These are phyloP conservation scores for Flaveria trinervia DNA, from an alignment of 129 eudicot genomes.

Conservation along the genomic window DNA sequence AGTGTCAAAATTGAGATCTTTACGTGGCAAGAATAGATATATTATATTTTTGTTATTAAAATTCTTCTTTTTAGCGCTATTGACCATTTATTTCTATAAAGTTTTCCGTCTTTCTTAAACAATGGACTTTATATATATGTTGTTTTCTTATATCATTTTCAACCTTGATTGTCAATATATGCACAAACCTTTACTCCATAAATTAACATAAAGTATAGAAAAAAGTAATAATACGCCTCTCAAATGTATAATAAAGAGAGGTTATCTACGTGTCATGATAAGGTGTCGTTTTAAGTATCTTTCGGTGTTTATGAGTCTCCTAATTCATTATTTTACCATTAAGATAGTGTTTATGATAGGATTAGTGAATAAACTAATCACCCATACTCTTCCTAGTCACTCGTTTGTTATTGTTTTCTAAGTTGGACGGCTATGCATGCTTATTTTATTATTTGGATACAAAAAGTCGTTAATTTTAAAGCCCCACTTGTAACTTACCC, in stretches of 20 bases:
- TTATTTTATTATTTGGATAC: constrained; percentile 25
- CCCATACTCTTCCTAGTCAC: constrained; percentile 18
- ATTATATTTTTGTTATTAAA: background rate
- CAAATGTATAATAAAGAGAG: constrained; percentile 23
- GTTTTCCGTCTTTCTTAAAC: background rate
- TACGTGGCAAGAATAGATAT: background rate
- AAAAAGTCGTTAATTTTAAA: constrained; percentile 33
- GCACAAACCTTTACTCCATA: constrained; percentile 5
- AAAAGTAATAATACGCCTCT: background rate
- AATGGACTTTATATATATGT: background rate
- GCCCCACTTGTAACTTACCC: constrained; percentile 14
- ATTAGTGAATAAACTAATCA: constrained; percentile 33
- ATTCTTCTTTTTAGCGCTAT: background rate
- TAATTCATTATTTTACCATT: constrained; percentile 23
- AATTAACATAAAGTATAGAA: constrained; percentile 4
- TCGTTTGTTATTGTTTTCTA: constrained; percentile 2
- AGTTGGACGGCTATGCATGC: constrained; percentile 23
- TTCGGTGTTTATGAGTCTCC: constrained; percentile 30
- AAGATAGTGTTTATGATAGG: constrained; percentile 29
- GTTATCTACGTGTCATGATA: constrained; percentile 33
- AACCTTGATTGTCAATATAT: constrained; percentile 2
- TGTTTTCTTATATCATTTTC: background rate
- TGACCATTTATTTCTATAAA: background rate
- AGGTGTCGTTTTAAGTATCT: constrained; percentile 21
- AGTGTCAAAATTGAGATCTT: constrained; percentile 1